Percentiles rank a stretch among this genome's conserved stretches.
Evolutionary conservation across 2,329 filamentous ascomycete genomes (phyloP).

Genomic region (Cladorrhinum sp.): DNA sequence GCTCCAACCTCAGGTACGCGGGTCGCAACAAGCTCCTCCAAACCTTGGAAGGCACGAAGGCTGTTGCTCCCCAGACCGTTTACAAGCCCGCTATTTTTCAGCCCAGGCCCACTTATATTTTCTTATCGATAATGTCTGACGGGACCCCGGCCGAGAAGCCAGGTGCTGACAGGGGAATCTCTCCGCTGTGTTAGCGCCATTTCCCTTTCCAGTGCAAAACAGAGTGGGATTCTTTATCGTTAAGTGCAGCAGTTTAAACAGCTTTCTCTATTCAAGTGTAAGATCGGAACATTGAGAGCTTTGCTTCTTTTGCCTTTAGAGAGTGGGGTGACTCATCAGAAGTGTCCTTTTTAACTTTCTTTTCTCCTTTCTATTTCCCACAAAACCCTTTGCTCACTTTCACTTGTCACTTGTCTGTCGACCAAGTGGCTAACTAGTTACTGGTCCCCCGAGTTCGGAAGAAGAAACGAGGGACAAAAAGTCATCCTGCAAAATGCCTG

Average conservation of each 20-base stretch:
- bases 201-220: background rate
- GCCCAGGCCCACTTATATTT: background rate
- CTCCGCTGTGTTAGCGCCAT: background rate
- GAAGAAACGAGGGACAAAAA: background rate
- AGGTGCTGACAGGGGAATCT: background rate
- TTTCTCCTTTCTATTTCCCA: background rate
- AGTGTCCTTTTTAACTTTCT: background rate
- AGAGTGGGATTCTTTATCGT: background rate
- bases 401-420: too few relatives aligned
- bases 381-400: background rate
- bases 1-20: conserved; percentile 5
- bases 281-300: background rate
- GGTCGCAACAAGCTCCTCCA: background rate
- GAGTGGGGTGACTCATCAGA: background rate
- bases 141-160: background rate
- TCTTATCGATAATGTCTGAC: conserved; percentile 5
- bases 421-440: background rate
- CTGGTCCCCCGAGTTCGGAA: background rate
- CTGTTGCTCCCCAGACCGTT: conserved; percentile 1
- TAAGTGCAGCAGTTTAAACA: background rate
- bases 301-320: background rate
- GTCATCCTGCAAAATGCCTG: conserved; percentile 43
- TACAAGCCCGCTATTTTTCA: conserved; percentile 9
- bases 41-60: too few relatives aligned
- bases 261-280: background rate